Percentiles rank a stretch among this genome's conserved stretches.
These are phyloP conservation scores for Anisogramma anomala DNA, from an alignment of 2,329 filamentous ascomycete genomes.

Conservation along the genomic window DNA sequence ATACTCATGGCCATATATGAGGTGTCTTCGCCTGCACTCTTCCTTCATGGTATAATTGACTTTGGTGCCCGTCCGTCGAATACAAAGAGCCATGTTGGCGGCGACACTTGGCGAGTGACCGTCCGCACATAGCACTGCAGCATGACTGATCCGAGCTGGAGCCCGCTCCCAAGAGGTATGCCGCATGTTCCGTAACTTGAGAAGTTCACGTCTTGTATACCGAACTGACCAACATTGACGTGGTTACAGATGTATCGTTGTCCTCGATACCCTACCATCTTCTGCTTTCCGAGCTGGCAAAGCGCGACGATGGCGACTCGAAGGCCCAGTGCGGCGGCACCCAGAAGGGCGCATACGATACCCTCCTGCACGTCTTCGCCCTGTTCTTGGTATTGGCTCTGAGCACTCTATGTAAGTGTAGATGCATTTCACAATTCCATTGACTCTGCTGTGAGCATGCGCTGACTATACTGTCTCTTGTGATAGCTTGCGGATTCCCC, in stretches of 20 bases:
- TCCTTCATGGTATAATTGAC: too few relatives aligned
- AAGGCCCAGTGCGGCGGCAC: constrained; percentile 43
- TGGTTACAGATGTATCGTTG: constrained; percentile 31
- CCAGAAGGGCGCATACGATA: constrained; percentile 49
- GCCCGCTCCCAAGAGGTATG: too few relatives aligned
- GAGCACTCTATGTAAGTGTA: constrained; percentile 44
- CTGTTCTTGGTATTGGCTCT: constrained; percentile 53
- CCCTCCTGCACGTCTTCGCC: constrained; percentile 54
- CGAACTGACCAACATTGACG: too few relatives aligned
- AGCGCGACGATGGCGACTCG: constrained; percentile 30
- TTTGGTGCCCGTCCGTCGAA: too few relatives aligned
- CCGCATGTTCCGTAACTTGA: too few relatives aligned
- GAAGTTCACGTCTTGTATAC: too few relatives aligned
- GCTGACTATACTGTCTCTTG: constrained; percentile 1
- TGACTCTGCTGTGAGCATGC: constrained; percentile 12
- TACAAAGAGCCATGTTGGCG: background rate
- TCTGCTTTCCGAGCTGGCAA: constrained; percentile 40
- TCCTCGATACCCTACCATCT: constrained; percentile 40
- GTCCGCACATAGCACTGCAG: background rate
- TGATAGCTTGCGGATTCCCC: constrained; percentile 52
- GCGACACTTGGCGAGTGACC: background rate
- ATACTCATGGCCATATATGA: too few relatives aligned
- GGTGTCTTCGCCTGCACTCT: too few relatives aligned
- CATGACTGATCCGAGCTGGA: too few relatives aligned
- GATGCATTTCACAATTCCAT: background rate